phyloP scores from a whole-genome alignment of 768 basidiomycete species.

The Floccularia luteovirens region DNA sequence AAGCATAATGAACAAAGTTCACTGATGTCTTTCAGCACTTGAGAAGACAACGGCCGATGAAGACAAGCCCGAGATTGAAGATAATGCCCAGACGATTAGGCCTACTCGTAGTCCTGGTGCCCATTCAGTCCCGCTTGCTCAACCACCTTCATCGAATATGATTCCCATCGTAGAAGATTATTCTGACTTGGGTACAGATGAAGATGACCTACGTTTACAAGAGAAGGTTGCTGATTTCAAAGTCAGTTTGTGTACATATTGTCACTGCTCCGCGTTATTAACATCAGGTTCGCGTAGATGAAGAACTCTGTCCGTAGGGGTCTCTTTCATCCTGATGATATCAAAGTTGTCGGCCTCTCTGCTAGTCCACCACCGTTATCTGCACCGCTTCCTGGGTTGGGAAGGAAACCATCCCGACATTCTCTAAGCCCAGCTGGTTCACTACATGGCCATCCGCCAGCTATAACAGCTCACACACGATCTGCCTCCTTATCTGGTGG shows the following conservation, averaged over 20 bases:
- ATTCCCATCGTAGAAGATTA: constrained; percentile 82
- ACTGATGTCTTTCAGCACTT: constrained; percentile 32
- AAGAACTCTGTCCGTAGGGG: constrained; percentile 68
- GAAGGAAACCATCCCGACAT: constrained; percentile 46
- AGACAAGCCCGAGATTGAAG: constrained; percentile 50
- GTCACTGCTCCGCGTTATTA: not conserved
- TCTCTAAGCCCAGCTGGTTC: constrained; percentile 37
- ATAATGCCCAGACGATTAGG: constrained; percentile 75
- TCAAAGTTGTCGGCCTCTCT: constrained; percentile 64
- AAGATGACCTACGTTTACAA: constrained; percentile 59
- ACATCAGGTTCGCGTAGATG: constrained; percentile 28
- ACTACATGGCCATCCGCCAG: constrained; percentile 18
- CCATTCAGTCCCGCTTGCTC: constrained; percentile 46
- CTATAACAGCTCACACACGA: constrained; percentile 38
- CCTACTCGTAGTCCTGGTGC: constrained; percentile 64
- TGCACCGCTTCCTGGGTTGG: constrained; percentile 55
- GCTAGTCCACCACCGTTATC: constrained; percentile 54
- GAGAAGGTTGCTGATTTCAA: constrained; percentile 83
- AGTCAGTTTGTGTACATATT: constrained; percentile 27
- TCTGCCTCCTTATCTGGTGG: constrained; percentile 52
- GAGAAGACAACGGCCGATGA: constrained; percentile 55
- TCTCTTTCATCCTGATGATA: constrained; percentile 85
- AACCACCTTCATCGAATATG: constrained; percentile 55
- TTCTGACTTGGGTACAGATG: constrained; percentile 79
- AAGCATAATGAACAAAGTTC: constrained; percentile 2